These are phyloP conservation scores for Oldenlandia corymbosa DNA, from an alignment of 257 asterid genomes.

Conservation along the genomic window DNA sequence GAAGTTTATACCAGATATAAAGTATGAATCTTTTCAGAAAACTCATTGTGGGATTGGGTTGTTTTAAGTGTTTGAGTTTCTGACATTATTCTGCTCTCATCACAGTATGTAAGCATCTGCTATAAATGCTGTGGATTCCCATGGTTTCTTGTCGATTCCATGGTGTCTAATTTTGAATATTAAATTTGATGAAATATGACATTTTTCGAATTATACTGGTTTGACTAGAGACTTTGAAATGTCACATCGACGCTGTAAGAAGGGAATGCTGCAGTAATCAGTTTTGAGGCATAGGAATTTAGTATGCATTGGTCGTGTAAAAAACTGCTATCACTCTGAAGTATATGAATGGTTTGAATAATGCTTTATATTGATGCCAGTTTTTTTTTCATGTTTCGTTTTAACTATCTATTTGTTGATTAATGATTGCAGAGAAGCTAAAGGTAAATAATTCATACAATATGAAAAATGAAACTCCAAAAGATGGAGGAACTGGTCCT, in stretches of 20 bases:
- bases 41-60: neutral
- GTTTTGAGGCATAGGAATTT: no score
- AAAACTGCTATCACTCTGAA: no score
- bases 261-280: no score
- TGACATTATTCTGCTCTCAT: neutral
- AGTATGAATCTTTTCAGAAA: neutral
- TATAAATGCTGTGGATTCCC: neutral
- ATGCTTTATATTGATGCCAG: neutral
- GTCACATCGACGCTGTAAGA: neutral
- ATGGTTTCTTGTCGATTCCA: neutral
- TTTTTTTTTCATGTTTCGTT: neutral
- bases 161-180: neutral
- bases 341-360: no score
- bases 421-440: slow-evolving; percentile 12
- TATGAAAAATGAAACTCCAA: slow-evolving; percentile 51
- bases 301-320: no score
- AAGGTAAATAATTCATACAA: slow-evolving; percentile 46
- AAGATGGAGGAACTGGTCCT: slow-evolving; percentile 63
- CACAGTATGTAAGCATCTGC: neutral
- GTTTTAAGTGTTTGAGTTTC: neutral
- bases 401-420: neutral
- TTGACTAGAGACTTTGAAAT: neutral
- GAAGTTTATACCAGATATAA: neutral
- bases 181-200: neutral
- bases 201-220: neutral